Evolutionary conservation across 2,329 filamentous ascomycete species (phyloP), one percentile per base, ranked within the genome.

Genomic region (Pestalotiopsis sp.): DNA sequence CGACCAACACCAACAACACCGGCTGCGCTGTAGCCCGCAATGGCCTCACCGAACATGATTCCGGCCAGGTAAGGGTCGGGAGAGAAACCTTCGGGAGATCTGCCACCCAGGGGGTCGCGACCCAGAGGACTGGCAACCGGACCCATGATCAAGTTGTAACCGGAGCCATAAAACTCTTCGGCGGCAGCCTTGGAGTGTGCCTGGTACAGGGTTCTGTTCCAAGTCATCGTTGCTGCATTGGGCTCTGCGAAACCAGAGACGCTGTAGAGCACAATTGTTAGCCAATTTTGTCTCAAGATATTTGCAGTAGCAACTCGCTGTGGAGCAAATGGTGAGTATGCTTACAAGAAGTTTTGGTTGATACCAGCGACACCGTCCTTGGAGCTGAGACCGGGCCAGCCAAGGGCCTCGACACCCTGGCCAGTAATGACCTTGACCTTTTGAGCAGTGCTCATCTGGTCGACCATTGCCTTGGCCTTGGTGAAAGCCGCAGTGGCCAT

Each of bases 221-320:
- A 73, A n/a, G 71, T 73, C 71, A 71, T 69, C 38, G 66, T 68
- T 65, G 72, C 56, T n/a, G 72, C 72, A 31, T 69, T 69, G 41
- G 70, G 65, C 58, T 68, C 68, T 20, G 63, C 60, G 65, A 73
- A 73, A 27, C 70, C 71, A 13, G 72, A 73, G 20, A 73, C 71
- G 23, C 60, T 52, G 45, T 2, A 13, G 6, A 52, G 3, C 20
- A 7, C 6, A 52, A n/a, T 45, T 14, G 14, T 45, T n/a, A 45
- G 41, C 17, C 6, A 5, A 45, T 45, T n/a, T 45, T 45, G 41
- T 5, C 11, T 14, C 41, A 45, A 14, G 4, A n/a, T 45, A 20
- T 52, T 52, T 17, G 45, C 17, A 31, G 27, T 7, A 7, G 27
- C 6, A 7, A 31, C 27, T n/a, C 3, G 4, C 5, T 2, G 6